These are phyloP conservation scores for Mrakia frigida DNA, from an alignment of 768 basidiomycete species.

Conservation along the genomic window DNA sequence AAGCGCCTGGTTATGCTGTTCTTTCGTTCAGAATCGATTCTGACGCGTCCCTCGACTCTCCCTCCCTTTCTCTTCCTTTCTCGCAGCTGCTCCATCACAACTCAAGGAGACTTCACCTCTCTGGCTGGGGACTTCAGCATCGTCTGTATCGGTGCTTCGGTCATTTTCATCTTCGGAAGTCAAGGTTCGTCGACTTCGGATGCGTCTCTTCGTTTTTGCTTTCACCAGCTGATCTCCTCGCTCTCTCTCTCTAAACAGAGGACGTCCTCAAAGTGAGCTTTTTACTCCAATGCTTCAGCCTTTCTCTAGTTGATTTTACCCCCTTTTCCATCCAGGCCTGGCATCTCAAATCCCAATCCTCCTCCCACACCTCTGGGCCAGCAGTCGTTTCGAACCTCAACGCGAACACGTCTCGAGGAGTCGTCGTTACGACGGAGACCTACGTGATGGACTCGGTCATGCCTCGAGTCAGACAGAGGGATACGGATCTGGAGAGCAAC, in stretches of 20 bases:
- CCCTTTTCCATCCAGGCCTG: neutral
- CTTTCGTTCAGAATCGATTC: neutral
- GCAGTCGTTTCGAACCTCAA: neutral
- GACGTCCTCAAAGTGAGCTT: no score
- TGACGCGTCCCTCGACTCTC: neutral
- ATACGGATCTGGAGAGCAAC: neutral
- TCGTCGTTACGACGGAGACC: neutral
- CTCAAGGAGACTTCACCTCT: neutral
- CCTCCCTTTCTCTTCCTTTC: neutral
- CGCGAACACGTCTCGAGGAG: neutral
- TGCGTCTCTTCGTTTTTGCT: neutral
- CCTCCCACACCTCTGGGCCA: neutral
- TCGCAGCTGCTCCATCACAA: neutral
- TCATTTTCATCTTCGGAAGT: neutral
- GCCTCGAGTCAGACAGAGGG: neutral
- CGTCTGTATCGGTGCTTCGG: neutral
- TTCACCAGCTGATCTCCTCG: neutral
- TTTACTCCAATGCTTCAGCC: no score
- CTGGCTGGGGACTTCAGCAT: neutral
- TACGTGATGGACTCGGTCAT: neutral
- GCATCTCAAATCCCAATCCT: neutral
- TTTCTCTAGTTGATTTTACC: no score
- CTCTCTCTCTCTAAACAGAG: neutral
- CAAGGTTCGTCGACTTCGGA: neutral
- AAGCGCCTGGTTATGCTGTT: neutral